Evolutionary conservation across 2,329 filamentous ascomycete species (phyloP).

Genomic region (Aspergillus tamarii): DNA sequence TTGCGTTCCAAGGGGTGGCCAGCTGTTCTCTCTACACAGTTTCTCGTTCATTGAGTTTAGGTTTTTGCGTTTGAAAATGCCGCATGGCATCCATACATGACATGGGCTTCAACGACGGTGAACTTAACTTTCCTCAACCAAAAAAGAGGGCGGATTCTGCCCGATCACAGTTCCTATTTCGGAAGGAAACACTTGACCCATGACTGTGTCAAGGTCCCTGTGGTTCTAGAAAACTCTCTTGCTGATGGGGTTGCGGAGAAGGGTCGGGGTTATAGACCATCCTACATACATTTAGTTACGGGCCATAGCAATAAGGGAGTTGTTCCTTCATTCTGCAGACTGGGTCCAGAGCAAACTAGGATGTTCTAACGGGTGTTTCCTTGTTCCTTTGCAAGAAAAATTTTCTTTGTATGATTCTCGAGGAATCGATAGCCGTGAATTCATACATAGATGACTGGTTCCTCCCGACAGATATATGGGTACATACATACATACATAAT

Average conservation of each 20-base stretch:
- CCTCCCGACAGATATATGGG: background rate
- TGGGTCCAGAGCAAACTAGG: background rate
- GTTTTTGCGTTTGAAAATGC: slow-evolving; percentile 1
- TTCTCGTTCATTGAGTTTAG: background rate
- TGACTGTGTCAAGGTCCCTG: background rate
- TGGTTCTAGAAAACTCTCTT: slow-evolving; percentile 1
- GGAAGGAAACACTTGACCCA: background rate
- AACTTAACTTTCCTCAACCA: background rate
- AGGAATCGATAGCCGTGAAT: background rate
- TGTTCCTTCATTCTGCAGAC: background rate
- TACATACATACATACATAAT: background rate
- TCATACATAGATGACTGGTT: background rate
- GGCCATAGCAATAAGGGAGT: background rate
- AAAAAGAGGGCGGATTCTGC: background rate
- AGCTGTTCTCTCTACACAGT: background rate
- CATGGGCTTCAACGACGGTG: background rate
- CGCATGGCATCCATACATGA: background rate
- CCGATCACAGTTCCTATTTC: background rate
- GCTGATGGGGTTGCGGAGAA: background rate
- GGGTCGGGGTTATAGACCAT: background rate
- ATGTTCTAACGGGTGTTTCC: background rate
- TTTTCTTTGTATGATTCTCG: background rate
- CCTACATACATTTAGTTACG: background rate
- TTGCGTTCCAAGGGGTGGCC: slow-evolving; percentile 13
- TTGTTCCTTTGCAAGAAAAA: background rate